Evolutionary conservation across 495 filamentous ascomycete species (phyloP).

Genomic region (Daldinia loculata): DNA sequence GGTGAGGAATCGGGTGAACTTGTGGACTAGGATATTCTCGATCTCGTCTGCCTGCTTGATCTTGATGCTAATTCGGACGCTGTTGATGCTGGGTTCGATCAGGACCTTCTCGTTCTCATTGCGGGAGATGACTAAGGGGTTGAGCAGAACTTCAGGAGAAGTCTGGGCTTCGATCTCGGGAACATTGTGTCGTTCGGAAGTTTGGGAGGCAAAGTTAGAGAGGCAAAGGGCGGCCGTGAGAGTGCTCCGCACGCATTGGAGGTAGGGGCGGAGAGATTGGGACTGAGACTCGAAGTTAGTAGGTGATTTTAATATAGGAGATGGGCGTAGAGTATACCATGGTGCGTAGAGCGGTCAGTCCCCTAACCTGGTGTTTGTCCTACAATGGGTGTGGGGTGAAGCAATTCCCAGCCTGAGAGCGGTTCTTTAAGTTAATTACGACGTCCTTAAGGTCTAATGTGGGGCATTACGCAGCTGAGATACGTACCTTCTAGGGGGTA

Average conservation of each 20-base stretch:
- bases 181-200: constrained; percentile 95
- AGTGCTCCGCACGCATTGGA: constrained; percentile 93
- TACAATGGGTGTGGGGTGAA: constrained; percentile 29
- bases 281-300: constrained; percentile 67
- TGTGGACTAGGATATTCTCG: constrained; percentile 95
- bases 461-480: constrained; percentile 10
- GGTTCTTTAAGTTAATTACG: neutral
- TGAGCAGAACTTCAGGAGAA: constrained; percentile 94
- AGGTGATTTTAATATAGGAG: neutral
- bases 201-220: constrained; percentile 97
- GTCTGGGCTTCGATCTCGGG: constrained; percentile 94
- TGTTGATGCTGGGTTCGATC: constrained; percentile 96
- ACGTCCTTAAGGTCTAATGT: constrained; percentile 13
- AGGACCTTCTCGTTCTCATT: constrained; percentile 96
- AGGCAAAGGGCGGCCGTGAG: constrained; percentile 93
- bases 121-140: constrained; percentile 83
- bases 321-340: constrained; percentile 33
- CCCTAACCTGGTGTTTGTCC: constrained; percentile 17
- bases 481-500: neutral
- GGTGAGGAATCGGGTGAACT: constrained; percentile 95
- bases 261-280: constrained; percentile 97
- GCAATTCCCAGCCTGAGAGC: constrained; percentile 29
- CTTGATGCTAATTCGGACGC: constrained; percentile 92
- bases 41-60: constrained; percentile 99
- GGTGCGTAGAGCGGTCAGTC: constrained; percentile 9